phyloP scores from a whole-genome alignment of 371 early-diverging fungal species.

The Lichtheimia ornata region DNA sequence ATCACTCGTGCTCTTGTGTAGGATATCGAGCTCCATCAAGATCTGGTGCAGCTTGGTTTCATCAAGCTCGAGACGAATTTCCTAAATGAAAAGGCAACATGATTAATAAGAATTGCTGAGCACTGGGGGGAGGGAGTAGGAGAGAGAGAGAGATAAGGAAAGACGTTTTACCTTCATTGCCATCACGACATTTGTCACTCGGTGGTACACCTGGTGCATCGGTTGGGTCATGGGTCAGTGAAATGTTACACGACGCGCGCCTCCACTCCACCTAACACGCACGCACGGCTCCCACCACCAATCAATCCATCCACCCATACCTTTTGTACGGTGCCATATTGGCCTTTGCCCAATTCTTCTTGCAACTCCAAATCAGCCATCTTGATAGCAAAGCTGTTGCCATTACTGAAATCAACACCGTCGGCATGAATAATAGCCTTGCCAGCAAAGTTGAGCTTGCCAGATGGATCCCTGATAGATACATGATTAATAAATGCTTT shows the following conservation, averaged over 20 bases:
- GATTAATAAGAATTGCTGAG: too few species aligned
- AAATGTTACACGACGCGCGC: too few species aligned
- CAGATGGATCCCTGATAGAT: conserved; percentile 74
- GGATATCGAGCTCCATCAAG: conserved; percentile 81
- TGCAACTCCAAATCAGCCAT: conserved; percentile 81
- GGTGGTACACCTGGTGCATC: conserved; percentile 62
- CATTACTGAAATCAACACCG: conserved; percentile 90
- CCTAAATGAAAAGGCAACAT: conserved; percentile 50
- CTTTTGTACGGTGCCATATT: conserved; percentile 91
- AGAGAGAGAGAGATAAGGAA: not conserved
- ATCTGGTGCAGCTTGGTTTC: conserved; percentile 86
- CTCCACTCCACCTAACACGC: too few species aligned
- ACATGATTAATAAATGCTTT: not conserved
- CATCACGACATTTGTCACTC: conserved; percentile 90
- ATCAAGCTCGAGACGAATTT: conserved; percentile 90
- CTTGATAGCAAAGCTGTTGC: conserved; percentile 85
- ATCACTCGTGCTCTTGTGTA: conserved; percentile 83
- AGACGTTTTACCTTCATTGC: conserved; percentile 72
- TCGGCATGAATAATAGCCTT: conserved; percentile 90
- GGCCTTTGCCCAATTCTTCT: conserved; percentile 87
- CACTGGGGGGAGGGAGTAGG: not conserved
- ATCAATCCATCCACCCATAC: conserved; percentile 27
- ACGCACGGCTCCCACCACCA: too few species aligned
- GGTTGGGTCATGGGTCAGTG: too few species aligned
- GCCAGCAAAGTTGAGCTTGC: conserved; percentile 88